phyloP scores from a whole-genome alignment of 192 early-diverging fungal species.

The Phlyctochytrium planicorne region DNA sequence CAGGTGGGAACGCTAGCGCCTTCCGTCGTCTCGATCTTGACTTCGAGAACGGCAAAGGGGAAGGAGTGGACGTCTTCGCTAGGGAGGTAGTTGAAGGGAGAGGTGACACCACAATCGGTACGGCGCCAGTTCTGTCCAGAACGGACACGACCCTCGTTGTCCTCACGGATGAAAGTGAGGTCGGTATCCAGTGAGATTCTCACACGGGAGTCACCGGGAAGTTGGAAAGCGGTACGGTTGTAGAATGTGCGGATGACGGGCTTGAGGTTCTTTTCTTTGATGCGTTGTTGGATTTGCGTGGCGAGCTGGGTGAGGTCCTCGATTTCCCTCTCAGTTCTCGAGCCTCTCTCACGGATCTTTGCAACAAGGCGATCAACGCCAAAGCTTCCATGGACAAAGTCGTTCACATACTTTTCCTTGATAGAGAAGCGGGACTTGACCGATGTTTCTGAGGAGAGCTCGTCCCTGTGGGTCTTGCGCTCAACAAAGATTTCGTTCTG shows the following conservation, averaged over 20 bases:
- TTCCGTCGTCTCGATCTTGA: constrained; percentile 93
- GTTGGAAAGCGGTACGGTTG: constrained; percentile 97
- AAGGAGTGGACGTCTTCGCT: constrained; percentile 80
- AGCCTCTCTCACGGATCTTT: constrained; percentile 68
- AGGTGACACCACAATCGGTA: constrained; percentile 74
- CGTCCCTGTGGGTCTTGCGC: constrained; percentile 96
- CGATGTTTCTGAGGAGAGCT: constrained; percentile 72
- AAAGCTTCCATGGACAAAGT: constrained; percentile 76
- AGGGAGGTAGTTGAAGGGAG: constrained; percentile 77
- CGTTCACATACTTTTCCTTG: constrained; percentile 92
- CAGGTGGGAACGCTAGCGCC: constrained; percentile 90
- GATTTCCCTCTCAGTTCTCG: constrained; percentile 69
- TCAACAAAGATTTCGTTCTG: constrained; percentile 89
- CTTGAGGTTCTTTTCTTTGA: constrained; percentile 64
- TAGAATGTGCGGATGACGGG: constrained; percentile 88
- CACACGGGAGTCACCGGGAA: constrained; percentile 91
- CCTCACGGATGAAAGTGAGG: constrained; percentile 94
- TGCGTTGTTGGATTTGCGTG: constrained; percentile 67
- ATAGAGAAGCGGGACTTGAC: constrained; percentile 89
- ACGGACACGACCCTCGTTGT: constrained; percentile 70
- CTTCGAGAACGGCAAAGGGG: constrained; percentile 95
- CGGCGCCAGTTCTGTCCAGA: constrained; percentile 90
- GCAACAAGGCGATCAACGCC: constrained; percentile 69
- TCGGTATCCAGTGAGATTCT: constrained; percentile 95
- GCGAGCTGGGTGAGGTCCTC: constrained; percentile 67